phyloP scores from a whole-genome alignment of 495 filamentous ascomycete species.

The Lepidopterella palustris region DNA sequence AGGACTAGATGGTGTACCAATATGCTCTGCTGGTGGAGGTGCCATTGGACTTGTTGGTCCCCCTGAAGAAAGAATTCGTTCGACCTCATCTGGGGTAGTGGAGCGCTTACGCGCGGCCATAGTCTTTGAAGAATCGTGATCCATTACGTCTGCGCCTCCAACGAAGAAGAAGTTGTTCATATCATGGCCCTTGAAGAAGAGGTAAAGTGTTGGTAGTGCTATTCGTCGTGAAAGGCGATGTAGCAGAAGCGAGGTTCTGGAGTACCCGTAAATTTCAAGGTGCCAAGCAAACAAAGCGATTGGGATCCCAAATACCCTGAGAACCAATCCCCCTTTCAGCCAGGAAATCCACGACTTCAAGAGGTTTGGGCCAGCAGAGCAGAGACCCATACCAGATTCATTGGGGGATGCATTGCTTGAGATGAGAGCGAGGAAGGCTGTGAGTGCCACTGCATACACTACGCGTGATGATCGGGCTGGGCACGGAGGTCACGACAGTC shows the following conservation, averaged over 20 bases:
- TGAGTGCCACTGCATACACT: neutral
- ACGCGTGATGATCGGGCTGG: neutral
- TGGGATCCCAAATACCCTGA: slow-evolving; percentile 19
- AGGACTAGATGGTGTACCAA: slow-evolving; percentile 2
- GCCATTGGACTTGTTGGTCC: slow-evolving; percentile 6
- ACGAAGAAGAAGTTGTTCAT: slow-evolving; percentile 15
- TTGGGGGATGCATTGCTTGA: slow-evolving; percentile 20
- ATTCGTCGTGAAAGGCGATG: slow-evolving; percentile 26
- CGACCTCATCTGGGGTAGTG: slow-evolving; percentile 19
- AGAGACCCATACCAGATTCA: slow-evolving; percentile 25
- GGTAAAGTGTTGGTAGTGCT: slow-evolving; percentile 9
- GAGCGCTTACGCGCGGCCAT: slow-evolving; percentile 19
- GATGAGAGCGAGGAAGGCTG: neutral
- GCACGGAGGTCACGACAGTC: neutral
- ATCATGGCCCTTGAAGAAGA: slow-evolving; percentile 9
- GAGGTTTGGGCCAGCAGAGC: slow-evolving; percentile 11
- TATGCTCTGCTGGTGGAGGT: neutral
- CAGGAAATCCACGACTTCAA: slow-evolving; percentile 23
- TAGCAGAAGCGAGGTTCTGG: slow-evolving; percentile 20
- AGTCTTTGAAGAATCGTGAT: neutral
- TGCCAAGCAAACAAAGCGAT: slow-evolving; percentile 21
- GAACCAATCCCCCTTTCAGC: slow-evolving; percentile 14
- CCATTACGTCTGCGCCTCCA: slow-evolving; percentile 16
- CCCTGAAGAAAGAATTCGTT: slow-evolving; percentile 12
- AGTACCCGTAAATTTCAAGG: slow-evolving; percentile 24